phyloP scores from a whole-genome alignment of 2,329 filamentous ascomycete species.

The Trichoderma polysporum region DNA sequence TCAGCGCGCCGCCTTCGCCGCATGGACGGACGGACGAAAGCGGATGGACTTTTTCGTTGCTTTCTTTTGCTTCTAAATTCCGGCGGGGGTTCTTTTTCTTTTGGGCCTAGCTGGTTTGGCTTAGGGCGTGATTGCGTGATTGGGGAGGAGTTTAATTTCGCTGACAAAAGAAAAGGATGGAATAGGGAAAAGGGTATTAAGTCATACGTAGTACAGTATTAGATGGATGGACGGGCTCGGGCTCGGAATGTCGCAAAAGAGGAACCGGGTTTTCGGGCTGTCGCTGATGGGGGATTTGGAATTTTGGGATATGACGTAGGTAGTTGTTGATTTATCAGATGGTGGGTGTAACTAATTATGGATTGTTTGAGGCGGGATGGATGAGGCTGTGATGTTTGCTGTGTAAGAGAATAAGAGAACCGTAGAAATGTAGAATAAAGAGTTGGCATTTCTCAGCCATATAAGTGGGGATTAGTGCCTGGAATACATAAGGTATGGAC shows the following conservation, averaged over 20 bases:
- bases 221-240: neutral
- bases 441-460: neutral
- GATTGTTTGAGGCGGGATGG: neutral
- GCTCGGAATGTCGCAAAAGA: neutral
- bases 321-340: neutral
- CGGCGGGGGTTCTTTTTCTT: no score
- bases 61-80: neutral
- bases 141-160: neutral
- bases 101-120: neutral
- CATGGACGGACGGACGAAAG: neutral
- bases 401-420: neutral
- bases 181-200: neutral
- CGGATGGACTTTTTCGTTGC: neutral
- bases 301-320: neutral
- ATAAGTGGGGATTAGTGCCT: neutral
- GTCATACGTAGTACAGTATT: neutral
- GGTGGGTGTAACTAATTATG: no score
- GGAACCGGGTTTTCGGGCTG: neutral
- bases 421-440: no score
- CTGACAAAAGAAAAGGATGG: conserved; percentile 2
- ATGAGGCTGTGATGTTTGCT: no score
- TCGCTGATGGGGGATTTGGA: neutral
- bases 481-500: no score
- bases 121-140: conserved; percentile 14
- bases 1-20: no score